phyloP scores from a whole-genome alignment of 306 rosid species.

The Lathyrus sativus region DNA sequence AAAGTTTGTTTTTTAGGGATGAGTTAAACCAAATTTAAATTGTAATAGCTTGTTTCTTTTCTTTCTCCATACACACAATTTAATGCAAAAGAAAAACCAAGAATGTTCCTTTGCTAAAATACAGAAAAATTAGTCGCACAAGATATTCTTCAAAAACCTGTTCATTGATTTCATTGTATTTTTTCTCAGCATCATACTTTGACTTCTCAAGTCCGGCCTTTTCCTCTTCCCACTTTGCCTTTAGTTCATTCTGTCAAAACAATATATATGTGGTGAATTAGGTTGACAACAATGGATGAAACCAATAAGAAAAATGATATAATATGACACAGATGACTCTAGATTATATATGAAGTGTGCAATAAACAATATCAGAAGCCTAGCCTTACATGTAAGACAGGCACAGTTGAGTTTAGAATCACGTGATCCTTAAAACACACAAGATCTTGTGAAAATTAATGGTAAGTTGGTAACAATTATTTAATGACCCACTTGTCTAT shows the following conservation, averaged over 20 bases:
- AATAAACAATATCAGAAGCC: background rate
- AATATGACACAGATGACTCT: background rate
- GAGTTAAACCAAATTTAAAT: too few species aligned
- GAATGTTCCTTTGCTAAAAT: background rate
- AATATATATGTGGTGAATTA: slow-evolving; percentile 16
- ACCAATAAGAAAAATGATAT: background rate
- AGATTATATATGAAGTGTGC: background rate
- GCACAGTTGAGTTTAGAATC: background rate
- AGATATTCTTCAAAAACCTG: slow-evolving; percentile 59
- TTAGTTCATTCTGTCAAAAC: slow-evolving; percentile 62
- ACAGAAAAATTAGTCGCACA: background rate
- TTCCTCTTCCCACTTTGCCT: slow-evolving; percentile 73
- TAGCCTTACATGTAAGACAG: background rate
- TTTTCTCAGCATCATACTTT: slow-evolving; percentile 68
- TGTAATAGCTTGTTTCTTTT: background rate
- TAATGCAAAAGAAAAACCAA: background rate
- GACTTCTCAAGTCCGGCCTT: slow-evolving; percentile 56
- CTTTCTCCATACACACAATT: background rate
- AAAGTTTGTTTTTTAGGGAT: too few species aligned
- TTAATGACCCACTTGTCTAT: background rate
- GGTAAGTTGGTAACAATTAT: background rate
- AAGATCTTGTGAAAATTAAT: background rate
- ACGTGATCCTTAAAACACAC: background rate
- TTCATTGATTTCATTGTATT: slow-evolving; percentile 78
- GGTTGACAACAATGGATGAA: background rate